Evolutionary conservation across 305 asterid genomes (phyloP).

Genomic region (Euphrasia arctica): DNA sequence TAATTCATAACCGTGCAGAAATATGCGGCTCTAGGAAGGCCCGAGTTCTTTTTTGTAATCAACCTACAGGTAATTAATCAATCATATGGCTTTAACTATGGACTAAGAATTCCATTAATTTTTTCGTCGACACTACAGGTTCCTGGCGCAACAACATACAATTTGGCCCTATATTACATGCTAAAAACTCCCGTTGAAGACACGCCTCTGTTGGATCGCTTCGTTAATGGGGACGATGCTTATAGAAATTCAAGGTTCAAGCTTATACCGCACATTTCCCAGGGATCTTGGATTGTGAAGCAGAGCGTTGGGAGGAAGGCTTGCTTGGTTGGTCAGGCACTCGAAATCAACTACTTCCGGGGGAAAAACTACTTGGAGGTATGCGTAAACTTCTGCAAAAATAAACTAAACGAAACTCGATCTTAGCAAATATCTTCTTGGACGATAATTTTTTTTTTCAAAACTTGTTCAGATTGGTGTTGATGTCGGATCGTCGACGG

Average conservation of each 20-base stretch:
- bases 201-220: conserved; percentile 63
- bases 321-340: conserved; percentile 88
- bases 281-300: conserved; percentile 99
- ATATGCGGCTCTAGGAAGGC: conserved; percentile 58
- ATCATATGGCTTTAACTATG: neutral
- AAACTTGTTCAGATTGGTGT: conserved; percentile 57
- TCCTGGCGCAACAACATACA: conserved; percentile 58
- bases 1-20: conserved; percentile 42
- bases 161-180: conserved; percentile 69
- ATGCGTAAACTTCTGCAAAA: conserved; percentile 5
- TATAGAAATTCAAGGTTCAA: conserved; percentile 85
- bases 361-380: conserved; percentile 97
- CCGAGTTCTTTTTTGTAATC: conserved; percentile 73
- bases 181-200: conserved; percentile 56
- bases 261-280: conserved; percentile 86
- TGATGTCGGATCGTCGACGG: conserved; percentile 86
- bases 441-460: neutral
- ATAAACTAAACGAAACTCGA: neutral
- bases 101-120: conserved; percentile 13
- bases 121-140: conserved; percentile 18
- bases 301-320: conserved; percentile 95
- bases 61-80: conserved; percentile 63
- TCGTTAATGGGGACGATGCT: conserved; percentile 81
- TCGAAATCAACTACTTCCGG: conserved; percentile 71
- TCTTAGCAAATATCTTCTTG: neutral